Evolutionary conservation across 768 basidiomycete species (phyloP).

Genomic region (Lactarius trivialis): DNA sequence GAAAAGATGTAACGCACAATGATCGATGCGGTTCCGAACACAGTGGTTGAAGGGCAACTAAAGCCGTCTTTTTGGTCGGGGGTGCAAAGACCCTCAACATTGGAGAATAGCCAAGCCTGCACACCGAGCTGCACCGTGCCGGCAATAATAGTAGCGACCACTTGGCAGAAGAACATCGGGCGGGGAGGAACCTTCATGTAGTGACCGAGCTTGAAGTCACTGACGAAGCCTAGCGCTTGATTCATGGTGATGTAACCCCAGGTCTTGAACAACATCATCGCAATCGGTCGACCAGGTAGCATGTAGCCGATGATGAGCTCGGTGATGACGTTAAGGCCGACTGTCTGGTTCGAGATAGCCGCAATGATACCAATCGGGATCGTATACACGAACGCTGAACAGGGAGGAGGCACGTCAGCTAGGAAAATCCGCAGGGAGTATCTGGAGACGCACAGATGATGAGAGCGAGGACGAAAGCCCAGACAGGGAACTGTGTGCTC

Average conservation of each 20-base stretch:
- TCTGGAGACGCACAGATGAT: constrained; percentile 39
- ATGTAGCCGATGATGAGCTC: constrained; percentile 77
- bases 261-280: constrained; percentile 85
- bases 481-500: constrained; percentile 68
- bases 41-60: constrained; percentile 28
- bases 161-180: constrained; percentile 67
- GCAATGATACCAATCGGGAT: constrained; percentile 78
- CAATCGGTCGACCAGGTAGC: constrained; percentile 74
- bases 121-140: constrained; percentile 63
- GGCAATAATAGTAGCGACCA: constrained; percentile 39
- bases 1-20: not conserved
- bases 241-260: constrained; percentile 69
- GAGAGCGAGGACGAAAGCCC: constrained; percentile 64
- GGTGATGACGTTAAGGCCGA: constrained; percentile 66
- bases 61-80: constrained; percentile 36
- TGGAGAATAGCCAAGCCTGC: constrained; percentile 40
- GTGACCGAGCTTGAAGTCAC: constrained; percentile 72
- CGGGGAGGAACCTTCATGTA: constrained; percentile 70
- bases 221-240: constrained; percentile 60
- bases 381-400: constrained; percentile 47
- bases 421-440: not conserved
- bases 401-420: not conserved
- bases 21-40: constrained; percentile 39
- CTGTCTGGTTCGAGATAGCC: constrained; percentile 72
- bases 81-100: constrained; percentile 37